Evolutionary conservation across 2,329 filamentous ascomycete genomes (phyloP).

Genomic region (Thyridium curvatum): DNA sequence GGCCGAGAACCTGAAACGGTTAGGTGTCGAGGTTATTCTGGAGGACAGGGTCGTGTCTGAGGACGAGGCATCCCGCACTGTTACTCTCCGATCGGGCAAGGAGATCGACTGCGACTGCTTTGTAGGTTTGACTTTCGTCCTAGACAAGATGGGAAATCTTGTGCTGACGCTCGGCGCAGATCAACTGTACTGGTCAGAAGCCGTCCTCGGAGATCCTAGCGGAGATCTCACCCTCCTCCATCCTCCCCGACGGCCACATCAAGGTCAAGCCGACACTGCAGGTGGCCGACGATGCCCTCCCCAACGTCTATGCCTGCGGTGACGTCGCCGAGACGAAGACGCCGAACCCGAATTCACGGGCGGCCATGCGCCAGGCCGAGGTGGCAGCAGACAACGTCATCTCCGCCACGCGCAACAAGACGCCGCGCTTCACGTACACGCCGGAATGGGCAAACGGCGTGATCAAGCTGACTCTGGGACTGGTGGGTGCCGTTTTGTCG

Average conservation of each 20-base stretch:
- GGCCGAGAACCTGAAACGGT: conserved; percentile 31
- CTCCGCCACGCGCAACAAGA: conserved; percentile 31
- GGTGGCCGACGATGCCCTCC: conserved; percentile 36
- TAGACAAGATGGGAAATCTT: too few species aligned
- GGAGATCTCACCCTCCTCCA: conserved; percentile 31
- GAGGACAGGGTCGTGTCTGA: conserved; percentile 37
- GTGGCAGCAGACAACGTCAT: conserved; percentile 50
- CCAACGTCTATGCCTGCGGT: conserved; percentile 56
- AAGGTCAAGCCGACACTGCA: conserved; percentile 51
- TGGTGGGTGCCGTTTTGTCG: conserved; percentile 37
- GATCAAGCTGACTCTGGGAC: conserved; percentile 48
- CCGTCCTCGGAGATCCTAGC: conserved; percentile 46
- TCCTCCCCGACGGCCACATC: conserved; percentile 43
- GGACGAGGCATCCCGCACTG: conserved; percentile 25
- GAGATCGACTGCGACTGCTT: conserved; percentile 42
- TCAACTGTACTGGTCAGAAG: conserved; percentile 53
- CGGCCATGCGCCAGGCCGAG: conserved; percentile 45
- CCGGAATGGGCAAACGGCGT: conserved; percentile 39
- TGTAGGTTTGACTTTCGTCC: conserved; percentile 28
- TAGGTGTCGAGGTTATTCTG: conserved; percentile 46
- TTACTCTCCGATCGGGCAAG: conserved; percentile 38
- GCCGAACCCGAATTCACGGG: conserved; percentile 46
- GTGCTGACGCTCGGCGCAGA: conserved; percentile 24
- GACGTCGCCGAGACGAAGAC: conserved; percentile 51
- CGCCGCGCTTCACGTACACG: conserved; percentile 30